Conservation (phyloP, 1,139 yeast species). For the Pichia inconspicua region DNA sequence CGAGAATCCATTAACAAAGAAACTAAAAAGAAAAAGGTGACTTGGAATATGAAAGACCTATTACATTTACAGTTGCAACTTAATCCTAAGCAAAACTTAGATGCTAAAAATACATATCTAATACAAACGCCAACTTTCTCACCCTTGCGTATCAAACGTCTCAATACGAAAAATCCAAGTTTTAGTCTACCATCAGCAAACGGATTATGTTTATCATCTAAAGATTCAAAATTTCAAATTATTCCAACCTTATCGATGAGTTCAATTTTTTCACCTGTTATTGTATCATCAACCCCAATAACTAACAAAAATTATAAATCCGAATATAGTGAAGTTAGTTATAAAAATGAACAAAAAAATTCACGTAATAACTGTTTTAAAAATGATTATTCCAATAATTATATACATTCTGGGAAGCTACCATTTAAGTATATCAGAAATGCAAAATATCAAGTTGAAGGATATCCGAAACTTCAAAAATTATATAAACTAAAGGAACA, state of each 20-base stretch:
- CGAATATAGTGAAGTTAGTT: neutral
- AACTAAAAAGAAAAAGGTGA: constrained; percentile 4
- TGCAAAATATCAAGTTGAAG: constrained; percentile 56
- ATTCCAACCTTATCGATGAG: neutral
- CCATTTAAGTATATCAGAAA: constrained; percentile 66
- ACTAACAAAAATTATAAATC: neutral
- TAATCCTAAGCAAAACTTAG: constrained; percentile 1
- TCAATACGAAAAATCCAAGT: neutral
- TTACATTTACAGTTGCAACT: constrained; percentile 4
- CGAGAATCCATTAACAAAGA: neutral
- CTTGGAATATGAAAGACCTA: constrained; percentile 6
- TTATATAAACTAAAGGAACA: constrained; percentile 55
- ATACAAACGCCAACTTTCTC: constrained; percentile 3
- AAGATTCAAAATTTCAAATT: neutral
- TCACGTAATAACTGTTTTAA: constrained; percentile 18
- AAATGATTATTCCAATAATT: constrained; percentile 69
- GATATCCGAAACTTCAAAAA: constrained; percentile 75
- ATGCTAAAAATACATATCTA: neutral
- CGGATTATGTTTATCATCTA: constrained; percentile 1
- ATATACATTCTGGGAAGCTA: constrained; percentile 49
- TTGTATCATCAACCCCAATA: neutral
- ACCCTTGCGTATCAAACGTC: constrained; percentile 5
- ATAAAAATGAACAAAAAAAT: constrained; percentile 8
- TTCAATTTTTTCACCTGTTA: neutral
- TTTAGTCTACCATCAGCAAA: constrained; percentile 2